phyloP scores from a whole-genome alignment of 2,329 filamentous ascomycete genomes.

The Hirsutella thompsonii region DNA sequence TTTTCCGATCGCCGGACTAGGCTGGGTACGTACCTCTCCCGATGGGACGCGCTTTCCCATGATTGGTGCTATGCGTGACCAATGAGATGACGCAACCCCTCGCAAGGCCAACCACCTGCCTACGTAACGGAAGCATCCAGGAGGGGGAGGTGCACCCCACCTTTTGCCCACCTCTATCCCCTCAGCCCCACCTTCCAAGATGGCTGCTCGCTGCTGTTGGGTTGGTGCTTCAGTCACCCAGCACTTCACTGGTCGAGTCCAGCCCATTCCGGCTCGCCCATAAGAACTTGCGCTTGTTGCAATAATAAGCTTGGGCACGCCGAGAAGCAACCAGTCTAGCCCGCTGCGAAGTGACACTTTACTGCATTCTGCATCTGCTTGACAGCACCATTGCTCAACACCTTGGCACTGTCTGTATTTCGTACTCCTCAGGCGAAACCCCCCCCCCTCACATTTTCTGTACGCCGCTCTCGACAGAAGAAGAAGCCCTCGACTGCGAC shows the following conservation, averaged over 20 bases:
- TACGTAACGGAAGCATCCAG: slow-evolving; percentile 1
- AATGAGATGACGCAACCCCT: slow-evolving; percentile 4
- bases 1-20: slow-evolving; percentile 15
- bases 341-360: not conserved
- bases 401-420: not conserved
- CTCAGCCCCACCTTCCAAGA: slow-evolving; percentile 3
- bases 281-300: too few relatives aligned
- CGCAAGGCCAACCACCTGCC: not conserved
- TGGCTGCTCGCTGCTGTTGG: not conserved
- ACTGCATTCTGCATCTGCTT: not conserved
- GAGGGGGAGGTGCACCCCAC: slow-evolving; percentile 1
- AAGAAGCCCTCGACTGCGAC: not conserved
- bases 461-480: not conserved
- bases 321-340: not conserved
- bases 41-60: not conserved
- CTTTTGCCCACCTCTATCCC: not conserved
- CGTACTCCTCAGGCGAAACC: not conserved
- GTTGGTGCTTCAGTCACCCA: not conserved
- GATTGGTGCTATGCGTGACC: slow-evolving; percentile 6
- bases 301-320: not conserved
- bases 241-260: slow-evolving; percentile 1
- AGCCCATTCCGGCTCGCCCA: not conserved
- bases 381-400: too few relatives aligned
- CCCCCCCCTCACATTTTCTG: not conserved
- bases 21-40: not conserved